Conservation (phyloP, 192 early-diverging fungal species). For the Coemansia asiatica region DNA sequence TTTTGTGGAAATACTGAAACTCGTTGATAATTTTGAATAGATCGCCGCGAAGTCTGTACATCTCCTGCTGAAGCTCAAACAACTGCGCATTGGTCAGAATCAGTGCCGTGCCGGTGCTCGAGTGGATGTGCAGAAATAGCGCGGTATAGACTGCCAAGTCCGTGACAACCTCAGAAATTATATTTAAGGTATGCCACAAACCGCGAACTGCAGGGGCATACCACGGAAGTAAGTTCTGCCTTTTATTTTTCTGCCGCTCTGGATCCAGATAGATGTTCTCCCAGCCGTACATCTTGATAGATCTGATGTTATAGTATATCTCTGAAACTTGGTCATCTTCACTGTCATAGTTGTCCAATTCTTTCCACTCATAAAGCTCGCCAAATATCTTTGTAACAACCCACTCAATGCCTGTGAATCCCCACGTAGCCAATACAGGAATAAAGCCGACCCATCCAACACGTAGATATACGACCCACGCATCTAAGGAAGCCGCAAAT, state of each 20-base stretch:
- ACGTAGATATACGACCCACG: slow-evolving; percentile 19
- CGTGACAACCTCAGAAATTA: slow-evolving; percentile 7
- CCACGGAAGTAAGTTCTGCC: slow-evolving; percentile 18
- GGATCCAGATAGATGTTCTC: slow-evolving; percentile 40
- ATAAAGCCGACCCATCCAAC: slow-evolving; percentile 31
- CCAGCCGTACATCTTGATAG: slow-evolving; percentile 52
- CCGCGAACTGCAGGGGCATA: slow-evolving; percentile 29
- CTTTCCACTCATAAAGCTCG: slow-evolving; percentile 15
- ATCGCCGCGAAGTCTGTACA: slow-evolving; percentile 5
- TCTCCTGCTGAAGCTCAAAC: slow-evolving; percentile 24
- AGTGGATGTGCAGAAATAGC: slow-evolving; percentile 18
- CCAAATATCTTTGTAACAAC: slow-evolving; percentile 15
- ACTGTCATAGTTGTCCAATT: neutral
- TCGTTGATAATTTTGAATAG: slow-evolving; percentile 2
- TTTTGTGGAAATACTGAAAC: neutral
- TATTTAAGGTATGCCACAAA: slow-evolving; percentile 15
- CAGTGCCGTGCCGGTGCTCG: neutral
- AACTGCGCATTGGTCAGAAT: slow-evolving; percentile 28
- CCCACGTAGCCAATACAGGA: slow-evolving; percentile 11
- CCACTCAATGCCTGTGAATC: neutral
- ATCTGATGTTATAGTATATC: slow-evolving; percentile 25
- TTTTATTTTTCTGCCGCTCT: slow-evolving; percentile 10
- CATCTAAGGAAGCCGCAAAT: neutral
- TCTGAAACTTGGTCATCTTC: slow-evolving; percentile 20
- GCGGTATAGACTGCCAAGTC: slow-evolving; percentile 21